phyloP scores from a whole-genome alignment of 345 rosid species.

The Linum lewisii region DNA sequence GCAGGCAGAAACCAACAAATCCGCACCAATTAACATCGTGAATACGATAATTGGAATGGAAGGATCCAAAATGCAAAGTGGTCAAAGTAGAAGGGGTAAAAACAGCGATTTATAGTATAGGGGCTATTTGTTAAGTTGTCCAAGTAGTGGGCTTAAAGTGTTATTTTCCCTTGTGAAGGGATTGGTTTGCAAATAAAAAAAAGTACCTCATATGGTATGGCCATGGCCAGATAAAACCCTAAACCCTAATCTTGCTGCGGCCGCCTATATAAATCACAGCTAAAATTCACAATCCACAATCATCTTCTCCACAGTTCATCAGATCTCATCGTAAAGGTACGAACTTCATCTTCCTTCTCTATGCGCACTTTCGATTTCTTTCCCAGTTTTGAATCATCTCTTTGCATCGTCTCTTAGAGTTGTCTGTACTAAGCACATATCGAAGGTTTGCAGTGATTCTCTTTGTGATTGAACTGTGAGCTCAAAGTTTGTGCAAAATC shows the following conservation, averaged over 20 bases:
- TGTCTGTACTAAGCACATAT: neutral
- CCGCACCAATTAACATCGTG: no score
- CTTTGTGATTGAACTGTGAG: neutral
- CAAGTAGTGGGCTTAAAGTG: no score
- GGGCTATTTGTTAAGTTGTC: no score
- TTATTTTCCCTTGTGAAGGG: no score
- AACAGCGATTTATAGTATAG: no score
- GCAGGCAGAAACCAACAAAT: no score
- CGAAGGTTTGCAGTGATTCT: neutral
- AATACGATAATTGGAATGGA: no score
- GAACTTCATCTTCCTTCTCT: neutral
- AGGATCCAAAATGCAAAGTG: no score
- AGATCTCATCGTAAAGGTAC: neutral
- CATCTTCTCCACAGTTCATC: neutral
- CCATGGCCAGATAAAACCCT: neutral
- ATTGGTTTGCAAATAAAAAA: neutral
- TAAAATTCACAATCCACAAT: neutral
- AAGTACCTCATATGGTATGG: no score
- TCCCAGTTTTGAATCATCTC: neutral
- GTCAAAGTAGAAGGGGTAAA: no score
- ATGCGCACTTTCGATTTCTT: neutral
- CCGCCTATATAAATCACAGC: neutral
- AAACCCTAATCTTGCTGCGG: neutral
- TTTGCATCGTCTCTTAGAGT: neutral
- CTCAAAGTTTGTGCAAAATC: neutral